phyloP scores from a whole-genome alignment of 2,329 filamentous ascomycete genomes.

The Claviceps africana region DNA sequence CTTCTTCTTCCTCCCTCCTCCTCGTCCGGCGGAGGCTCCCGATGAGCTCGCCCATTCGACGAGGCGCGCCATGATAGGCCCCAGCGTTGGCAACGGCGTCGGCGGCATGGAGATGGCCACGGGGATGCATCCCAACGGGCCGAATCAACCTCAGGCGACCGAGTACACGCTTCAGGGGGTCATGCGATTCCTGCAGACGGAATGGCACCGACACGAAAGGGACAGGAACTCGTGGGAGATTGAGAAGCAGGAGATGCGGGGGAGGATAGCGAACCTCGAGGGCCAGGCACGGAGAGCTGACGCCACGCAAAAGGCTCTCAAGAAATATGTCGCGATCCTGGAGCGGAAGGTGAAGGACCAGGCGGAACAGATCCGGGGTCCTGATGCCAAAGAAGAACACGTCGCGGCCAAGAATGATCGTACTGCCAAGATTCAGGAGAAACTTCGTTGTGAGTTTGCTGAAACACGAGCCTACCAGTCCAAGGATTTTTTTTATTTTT shows the following conservation, averaged over 20 bases:
- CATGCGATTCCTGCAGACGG: conserved; percentile 97
- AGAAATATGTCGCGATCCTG: conserved; percentile 79
- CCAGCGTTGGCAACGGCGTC: conserved; percentile 31
- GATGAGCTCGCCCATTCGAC: conserved; percentile 23
- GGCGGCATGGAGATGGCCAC: conserved; percentile 32
- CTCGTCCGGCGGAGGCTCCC: conserved; percentile 17
- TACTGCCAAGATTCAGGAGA: conserved; percentile 40
- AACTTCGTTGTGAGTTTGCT: conserved; percentile 33
- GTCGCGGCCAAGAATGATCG: conserved; percentile 37
- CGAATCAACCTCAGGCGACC: conserved; percentile 42
- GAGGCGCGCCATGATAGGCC: conserved; percentile 27
- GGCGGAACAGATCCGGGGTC: conserved; percentile 51
- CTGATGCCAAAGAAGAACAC: conserved; percentile 21
- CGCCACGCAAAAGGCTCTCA: conserved; percentile 74
- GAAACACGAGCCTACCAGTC: not conserved
- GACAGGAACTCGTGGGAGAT: conserved; percentile 98
- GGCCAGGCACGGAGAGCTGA: conserved; percentile 78
- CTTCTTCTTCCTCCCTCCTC: conserved; percentile 6
- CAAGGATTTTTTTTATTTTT: not conserved
- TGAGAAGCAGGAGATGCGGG: conserved; percentile 97
- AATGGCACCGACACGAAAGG: conserved; percentile 97
- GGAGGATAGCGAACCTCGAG: conserved; percentile 85
- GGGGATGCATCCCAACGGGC: conserved; percentile 30
- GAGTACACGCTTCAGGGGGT: conserved; percentile 60
- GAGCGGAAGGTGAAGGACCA: conserved; percentile 81